Conservation (phyloP, 2,329 filamentous ascomycete species). For the Apiospora saccharicola region DNA sequence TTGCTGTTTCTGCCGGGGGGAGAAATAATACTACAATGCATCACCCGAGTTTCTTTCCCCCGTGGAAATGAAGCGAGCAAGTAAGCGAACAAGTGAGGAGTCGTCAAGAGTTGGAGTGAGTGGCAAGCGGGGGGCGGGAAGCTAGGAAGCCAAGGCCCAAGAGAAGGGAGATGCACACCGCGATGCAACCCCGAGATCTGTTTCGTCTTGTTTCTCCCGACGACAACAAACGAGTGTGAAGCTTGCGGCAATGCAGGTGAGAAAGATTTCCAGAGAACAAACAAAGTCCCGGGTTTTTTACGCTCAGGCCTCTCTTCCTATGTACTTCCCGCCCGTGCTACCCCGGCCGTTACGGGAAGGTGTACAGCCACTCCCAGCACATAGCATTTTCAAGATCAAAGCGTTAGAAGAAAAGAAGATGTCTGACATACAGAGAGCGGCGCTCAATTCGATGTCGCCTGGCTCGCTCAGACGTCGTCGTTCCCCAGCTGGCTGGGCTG, state of each 20-base stretch:
- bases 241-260: neutral
- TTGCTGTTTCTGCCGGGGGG: neutral
- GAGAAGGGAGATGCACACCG: neutral
- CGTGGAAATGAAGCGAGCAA: no score
- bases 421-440: no score
- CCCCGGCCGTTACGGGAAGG: neutral
- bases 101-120: neutral
- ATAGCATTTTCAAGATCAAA: no score
- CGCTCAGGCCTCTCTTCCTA: neutral
- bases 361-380: constrained; percentile 14
- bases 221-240: neutral
- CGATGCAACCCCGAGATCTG: constrained; percentile 15
- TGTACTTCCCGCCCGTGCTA: neutral
- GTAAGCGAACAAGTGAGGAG: neutral
- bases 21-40: no score
- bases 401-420: neutral
- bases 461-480: neutral
- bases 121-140: neutral
- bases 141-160: neutral
- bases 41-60: no score
- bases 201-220: constrained; percentile 7
- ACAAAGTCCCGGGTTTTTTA: neutral
- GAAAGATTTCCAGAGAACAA: neutral
- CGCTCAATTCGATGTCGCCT: neutral
- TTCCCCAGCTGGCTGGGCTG: neutral